Base-by-base conservation (phyloP, 2,329 filamentous ascomycete species). In the Microthyrium microscopicum region DNA sequence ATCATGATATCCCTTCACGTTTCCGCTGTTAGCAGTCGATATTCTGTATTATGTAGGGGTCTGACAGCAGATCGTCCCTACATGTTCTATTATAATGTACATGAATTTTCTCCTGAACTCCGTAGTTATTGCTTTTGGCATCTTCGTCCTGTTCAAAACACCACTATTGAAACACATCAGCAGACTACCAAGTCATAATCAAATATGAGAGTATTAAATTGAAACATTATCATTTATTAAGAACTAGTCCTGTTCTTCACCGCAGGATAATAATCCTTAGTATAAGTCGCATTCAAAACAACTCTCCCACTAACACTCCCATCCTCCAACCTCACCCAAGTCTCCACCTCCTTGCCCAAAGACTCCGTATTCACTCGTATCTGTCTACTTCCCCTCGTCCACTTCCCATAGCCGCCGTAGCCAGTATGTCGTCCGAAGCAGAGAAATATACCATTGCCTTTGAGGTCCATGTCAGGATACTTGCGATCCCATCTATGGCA, bases 391-490 rank as follows among this genome's bases (percentile, higher is more conserved):
- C 75, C 76, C 0, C 75, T 64, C 7, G 65, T 63, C 68, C 68
- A 77, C 29, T 60, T 58, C 0, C 73, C 71, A 42, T 81, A 81
- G 0, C 77, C 76, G 0, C 75, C 77, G 35, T 80, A 80, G 0
- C 77, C 76, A 0, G 70, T 66, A 42, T 76, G 74, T 41, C 77
- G 68, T 4, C 72, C 71, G 41, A 70, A 70, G 44, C 75, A 78
- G 42, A 65, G 38, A 27, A 53, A 47, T 5, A 59, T 33, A 2
- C 61, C 61, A 36, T 58, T 62, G 1, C 61, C 64, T 0, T 49
- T 50, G 2, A 54, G 18, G 13, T 46, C 47, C 28, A 46, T 49
- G 9, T 41, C 42, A 1, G 49, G 42, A 3, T 54, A 45, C 3
- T 38, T 34, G 5, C 26, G n/a, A 16, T 48, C 38, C 56, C 55